Percentiles rank a stretch among this genome's conserved stretches.
These are phyloP conservation scores for Chaetomium strumarium DNA, from an alignment of 2,329 filamentous ascomycete genomes.

Conservation along the genomic window DNA sequence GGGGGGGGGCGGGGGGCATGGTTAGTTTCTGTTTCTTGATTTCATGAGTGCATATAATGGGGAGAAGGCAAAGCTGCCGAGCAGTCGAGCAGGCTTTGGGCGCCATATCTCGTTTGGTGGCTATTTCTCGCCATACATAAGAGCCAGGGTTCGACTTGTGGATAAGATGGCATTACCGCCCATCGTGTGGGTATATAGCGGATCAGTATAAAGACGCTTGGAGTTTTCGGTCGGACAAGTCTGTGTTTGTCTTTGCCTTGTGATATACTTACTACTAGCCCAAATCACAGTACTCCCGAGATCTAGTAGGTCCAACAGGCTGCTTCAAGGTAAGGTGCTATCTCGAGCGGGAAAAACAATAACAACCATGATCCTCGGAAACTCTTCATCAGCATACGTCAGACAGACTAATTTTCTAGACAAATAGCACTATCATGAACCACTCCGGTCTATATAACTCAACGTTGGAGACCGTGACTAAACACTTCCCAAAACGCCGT, in stretches of 20 bases:
- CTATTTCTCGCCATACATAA: background rate
- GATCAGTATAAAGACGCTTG: constrained; percentile 9
- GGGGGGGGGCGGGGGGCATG: no score
- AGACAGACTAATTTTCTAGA: no score
- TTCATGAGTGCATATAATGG: constrained; percentile 9
- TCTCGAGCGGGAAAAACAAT: no score
- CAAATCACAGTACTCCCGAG: no score
- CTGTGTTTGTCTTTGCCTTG: background rate
- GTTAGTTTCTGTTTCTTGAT: background rate
- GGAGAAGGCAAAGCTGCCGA: background rate
- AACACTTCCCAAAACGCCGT: constrained; percentile 1
- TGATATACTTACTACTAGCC: no score
- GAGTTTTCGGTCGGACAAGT: constrained; percentile 3
- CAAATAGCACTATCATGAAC: background rate
- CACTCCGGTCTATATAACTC: no score
- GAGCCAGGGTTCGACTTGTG: background rate
- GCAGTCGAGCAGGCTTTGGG: background rate
- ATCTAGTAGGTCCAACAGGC: no score
- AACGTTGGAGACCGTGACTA: no score
- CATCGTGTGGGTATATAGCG: constrained; percentile 6
- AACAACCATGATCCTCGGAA: no score
- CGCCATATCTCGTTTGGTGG: background rate
- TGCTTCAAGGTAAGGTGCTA: no score
- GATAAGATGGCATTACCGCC: background rate
- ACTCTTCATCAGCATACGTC: background rate